A percentile compares a stretch with the other conserved stretches of the same genome.
phyloP scores from a whole-genome alignment of 768 basidiomycete species.

The Macrolepiota dolichaula region DNA sequence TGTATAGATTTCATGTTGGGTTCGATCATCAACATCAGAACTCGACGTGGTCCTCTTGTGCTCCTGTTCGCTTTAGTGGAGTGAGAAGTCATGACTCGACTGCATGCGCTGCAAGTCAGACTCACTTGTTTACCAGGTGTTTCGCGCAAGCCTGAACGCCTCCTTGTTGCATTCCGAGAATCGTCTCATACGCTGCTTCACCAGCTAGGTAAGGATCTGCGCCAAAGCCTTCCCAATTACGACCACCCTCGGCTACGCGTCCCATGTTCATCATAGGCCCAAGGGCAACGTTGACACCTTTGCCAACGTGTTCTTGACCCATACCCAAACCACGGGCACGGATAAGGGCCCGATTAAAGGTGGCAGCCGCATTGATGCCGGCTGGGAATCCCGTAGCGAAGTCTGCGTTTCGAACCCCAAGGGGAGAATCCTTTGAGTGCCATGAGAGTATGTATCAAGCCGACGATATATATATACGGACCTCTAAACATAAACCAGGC shows the following conservation, averaged over 20 bases:
- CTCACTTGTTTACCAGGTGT: constrained; percentile 75
- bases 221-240: constrained; percentile 97
- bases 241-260: constrained; percentile 70
- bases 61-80: constrained; percentile 58
- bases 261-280: constrained; percentile 89
- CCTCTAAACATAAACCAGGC: constrained; percentile 73
- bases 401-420: constrained; percentile 76
- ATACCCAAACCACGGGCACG: constrained; percentile 74
- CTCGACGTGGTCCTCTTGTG: constrained; percentile 49
- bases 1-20: constrained; percentile 71
- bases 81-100: not conserved
- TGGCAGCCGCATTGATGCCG: constrained; percentile 78
- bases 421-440: constrained; percentile 54
- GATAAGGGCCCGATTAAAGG: constrained; percentile 76
- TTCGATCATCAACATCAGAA: constrained; percentile 78
- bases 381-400: constrained; percentile 79
- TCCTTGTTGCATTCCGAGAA: constrained; percentile 72
- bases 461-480: constrained; percentile 17
- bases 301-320: constrained; percentile 78
- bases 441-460: not conserved
- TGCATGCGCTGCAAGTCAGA: constrained; percentile 1
- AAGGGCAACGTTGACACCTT: constrained; percentile 81
- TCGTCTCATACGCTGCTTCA: constrained; percentile 74
- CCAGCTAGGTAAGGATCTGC: constrained; percentile 87
- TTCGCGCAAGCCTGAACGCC: constrained; percentile 90